Percentiles rank a stretch among this genome's conserved stretches.
Evolutionary conservation across 2,329 filamentous ascomycete genomes (phyloP).

Genomic region (Diaporthe citrichinensis): DNA sequence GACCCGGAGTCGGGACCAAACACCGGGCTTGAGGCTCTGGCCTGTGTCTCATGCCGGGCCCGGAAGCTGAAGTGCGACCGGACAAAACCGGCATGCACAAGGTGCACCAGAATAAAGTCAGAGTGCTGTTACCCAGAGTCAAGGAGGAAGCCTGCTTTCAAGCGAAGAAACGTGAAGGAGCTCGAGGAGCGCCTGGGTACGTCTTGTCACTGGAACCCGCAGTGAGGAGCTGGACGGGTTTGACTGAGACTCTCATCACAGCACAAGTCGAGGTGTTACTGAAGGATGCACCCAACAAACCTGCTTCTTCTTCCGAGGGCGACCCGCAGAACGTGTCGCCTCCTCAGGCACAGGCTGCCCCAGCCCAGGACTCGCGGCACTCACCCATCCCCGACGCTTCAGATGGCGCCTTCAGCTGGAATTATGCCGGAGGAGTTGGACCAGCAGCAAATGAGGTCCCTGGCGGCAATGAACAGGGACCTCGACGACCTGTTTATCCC

Average conservation of each 20-base stretch:
- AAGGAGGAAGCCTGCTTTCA: slow-evolving; percentile 88
- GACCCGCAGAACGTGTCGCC: slow-evolving; percentile 35
- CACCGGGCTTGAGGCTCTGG: slow-evolving; percentile 66
- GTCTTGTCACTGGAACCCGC: slow-evolving; percentile 41
- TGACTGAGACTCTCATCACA: slow-evolving; percentile 54
- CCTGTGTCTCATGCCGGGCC: slow-evolving; percentile 86
- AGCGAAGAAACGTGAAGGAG: slow-evolving; percentile 90
- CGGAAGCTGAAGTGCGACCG: slow-evolving; percentile 93
- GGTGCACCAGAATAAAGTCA: slow-evolving; percentile 80
- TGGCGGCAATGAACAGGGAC: too few species aligned
- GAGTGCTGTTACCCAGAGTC: slow-evolving; percentile 92
- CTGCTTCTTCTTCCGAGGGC: slow-evolving; percentile 43
- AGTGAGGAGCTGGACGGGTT: slow-evolving; percentile 12
- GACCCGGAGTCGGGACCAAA: slow-evolving; percentile 37
- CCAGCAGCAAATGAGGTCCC: not conserved
- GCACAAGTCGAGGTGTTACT: slow-evolving; percentile 87
- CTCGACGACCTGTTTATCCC: slow-evolving; percentile 23
- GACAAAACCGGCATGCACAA: slow-evolving; percentile 81
- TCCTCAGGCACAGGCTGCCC: slow-evolving; percentile 1
- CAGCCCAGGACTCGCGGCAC: not conserved
- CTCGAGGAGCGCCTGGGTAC: slow-evolving; percentile 88
- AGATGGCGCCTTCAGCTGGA: slow-evolving; percentile 26
- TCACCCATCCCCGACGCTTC: slow-evolving; percentile 9
- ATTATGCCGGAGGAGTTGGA: slow-evolving; percentile 3
- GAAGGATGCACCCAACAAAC: slow-evolving; percentile 69